Percentiles rank a stretch among this genome's conserved stretches.
Conservation (phyloP, 2,329 filamentous ascomycete genomes). For the Botryotinia calthae region DNA sequence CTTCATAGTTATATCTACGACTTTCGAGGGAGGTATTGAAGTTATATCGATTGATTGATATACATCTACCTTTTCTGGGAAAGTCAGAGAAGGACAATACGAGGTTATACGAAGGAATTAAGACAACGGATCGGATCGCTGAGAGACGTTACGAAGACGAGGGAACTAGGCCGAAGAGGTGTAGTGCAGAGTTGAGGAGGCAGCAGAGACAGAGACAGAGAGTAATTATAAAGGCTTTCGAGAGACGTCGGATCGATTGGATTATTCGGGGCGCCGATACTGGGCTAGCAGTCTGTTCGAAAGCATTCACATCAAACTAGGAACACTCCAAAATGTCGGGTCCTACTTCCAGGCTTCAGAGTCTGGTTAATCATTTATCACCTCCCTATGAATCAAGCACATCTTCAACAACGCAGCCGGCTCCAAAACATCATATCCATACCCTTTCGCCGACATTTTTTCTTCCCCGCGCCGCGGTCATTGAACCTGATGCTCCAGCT, state of each 20-base stretch:
- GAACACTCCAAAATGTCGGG: conserved; percentile 55
- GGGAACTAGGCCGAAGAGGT: neutral
- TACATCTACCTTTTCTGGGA: neutral
- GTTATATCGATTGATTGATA: neutral
- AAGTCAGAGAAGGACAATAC: neutral
- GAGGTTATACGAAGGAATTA: neutral
- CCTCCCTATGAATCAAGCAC: conserved; percentile 38
- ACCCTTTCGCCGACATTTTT: conserved; percentile 85
- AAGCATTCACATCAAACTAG: neutral
- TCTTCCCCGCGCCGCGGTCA: conserved; percentile 77
- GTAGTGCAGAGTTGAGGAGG: neutral
- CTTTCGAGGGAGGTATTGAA: neutral
- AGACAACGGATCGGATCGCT: neutral
- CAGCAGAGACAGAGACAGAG: too few relatives aligned
- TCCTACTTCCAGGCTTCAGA: conserved; percentile 58
- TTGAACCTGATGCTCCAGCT: conserved; percentile 82
- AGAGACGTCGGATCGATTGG: neutral
- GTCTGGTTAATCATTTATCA: conserved; percentile 55
- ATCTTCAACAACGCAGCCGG: conserved; percentile 19
- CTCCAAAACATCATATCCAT: conserved; percentile 53
- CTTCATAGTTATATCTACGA: neutral
- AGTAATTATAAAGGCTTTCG: neutral
- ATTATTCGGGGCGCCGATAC: neutral
- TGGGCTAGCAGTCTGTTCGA: neutral
- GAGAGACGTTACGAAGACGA: neutral